Percentiles rank a stretch among this genome's conserved stretches.
phyloP scores from a whole-genome alignment of 2,329 filamentous ascomycete species.

The Neopestalotiopsis sp. region DNA sequence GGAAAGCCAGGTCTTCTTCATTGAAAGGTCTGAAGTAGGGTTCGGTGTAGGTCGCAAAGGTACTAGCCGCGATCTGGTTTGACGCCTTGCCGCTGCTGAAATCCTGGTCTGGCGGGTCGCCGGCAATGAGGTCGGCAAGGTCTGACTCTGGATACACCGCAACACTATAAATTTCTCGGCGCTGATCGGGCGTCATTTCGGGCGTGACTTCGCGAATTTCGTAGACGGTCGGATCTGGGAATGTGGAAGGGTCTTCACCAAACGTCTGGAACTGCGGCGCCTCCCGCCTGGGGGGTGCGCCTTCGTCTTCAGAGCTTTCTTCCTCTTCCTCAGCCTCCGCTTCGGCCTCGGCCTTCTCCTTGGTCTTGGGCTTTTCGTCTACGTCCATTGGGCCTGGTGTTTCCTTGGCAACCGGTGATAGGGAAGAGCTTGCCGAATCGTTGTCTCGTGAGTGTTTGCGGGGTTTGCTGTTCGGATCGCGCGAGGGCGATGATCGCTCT shows the following conservation, averaged over 20 bases:
- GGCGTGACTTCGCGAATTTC: conserved; percentile 80
- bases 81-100: conserved; percentile 93
- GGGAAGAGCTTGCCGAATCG: conserved; percentile 64
- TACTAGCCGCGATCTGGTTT: conserved; percentile 92
- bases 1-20: conserved; percentile 92
- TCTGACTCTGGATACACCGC: conserved; percentile 82
- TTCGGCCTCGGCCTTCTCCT: conserved; percentile 49
- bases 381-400: conserved; percentile 64
- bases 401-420: conserved; percentile 59
- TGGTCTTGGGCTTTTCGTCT: conserved; percentile 56
- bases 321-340: conserved; percentile 30
- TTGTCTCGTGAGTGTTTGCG: conserved; percentile 57
- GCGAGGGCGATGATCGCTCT: conserved; percentile 61
- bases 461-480: conserved; percentile 53
- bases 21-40: conserved; percentile 88
- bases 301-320: conserved; percentile 63
- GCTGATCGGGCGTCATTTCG: conserved; percentile 84
- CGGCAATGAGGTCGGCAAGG: conserved; percentile 83
- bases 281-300: conserved; percentile 65
- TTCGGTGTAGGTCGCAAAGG: conserved; percentile 91
- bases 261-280: conserved; percentile 85
- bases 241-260: conserved; percentile 90
- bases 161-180: conserved; percentile 87
- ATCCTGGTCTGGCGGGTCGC: conserved; percentile 89
- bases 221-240: conserved; percentile 90